Evolutionary conservation across 2,329 filamentous ascomycete genomes (phyloP), one percentile per base, ranked within the genome.

Genomic region (Xylariales sp.): DNA sequence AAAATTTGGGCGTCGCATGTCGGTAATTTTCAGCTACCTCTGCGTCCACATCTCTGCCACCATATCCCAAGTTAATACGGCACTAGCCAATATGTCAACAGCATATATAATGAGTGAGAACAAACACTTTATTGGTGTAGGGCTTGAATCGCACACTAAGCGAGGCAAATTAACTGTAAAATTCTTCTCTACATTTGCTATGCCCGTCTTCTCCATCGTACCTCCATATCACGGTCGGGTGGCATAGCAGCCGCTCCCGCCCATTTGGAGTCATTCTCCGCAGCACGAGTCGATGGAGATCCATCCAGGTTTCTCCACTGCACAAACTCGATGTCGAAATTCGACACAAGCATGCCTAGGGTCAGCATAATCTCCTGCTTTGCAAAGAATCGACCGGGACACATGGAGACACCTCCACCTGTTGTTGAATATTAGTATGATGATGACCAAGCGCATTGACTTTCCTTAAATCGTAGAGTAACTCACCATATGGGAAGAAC

Each of bases 331-430:
- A 61, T 46, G 17, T 63, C 60, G 17, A 60, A 60, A 4, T 27
- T 38, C 1, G 45, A 41, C 2, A 59, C 43, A 3, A 61, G 23
- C 15, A 58, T 35, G 8, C 58, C 62, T 4, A 61, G 34, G 2
- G 54, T 53, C 10, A 55, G 32, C n/a, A 67, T 42, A 16, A 67
- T 61, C 47, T 65, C 59, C 33, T 57, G 50, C 42, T 66, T 67
- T 1, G 61, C 62, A 43, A 65, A 63, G 31, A 57, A 50, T 1
- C 63, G 52, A 3, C 63, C 63, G 1, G 65, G 62, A 38, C 63
- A 68, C 14, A 62, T 54, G 3, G 51, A 47, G 1, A 45, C 31
- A 1, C 62, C 62, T 6, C 60, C 62, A 11, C 63, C 60, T 44
- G 19, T 11, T 31, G 10, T 31, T 10, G 29, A 11, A 3, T n/a